Evolutionary conservation across 2,329 filamentous ascomycete species (phyloP), one percentile per base, ranked within the genome.

Genomic region (Stachybotrys chartarum): DNA sequence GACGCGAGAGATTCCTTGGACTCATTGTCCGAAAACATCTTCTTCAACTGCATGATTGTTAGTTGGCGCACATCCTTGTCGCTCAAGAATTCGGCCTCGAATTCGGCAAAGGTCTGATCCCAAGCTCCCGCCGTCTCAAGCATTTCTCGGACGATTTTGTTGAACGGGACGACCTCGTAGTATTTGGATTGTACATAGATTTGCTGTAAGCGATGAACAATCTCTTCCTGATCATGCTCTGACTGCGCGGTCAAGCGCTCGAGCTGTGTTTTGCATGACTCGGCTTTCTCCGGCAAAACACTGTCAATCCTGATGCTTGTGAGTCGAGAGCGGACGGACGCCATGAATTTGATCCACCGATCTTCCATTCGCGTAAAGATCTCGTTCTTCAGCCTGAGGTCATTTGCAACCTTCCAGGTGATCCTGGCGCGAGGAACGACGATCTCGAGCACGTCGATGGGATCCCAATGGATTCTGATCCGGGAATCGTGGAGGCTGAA

Each of bases 381-480:
- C 30, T 96, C 91, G 63, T 99, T 99, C 70, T 96, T 96, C 63
- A 99, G 80, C 61, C 82, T 88, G 51, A 99, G 75, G 67, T 99
- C 94, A 60, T 95, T 89, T 62, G 96, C 93, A 30, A 99, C 94
- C 70, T 97, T 97, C 93, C 95, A 99, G 0, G 93, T 97, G 53
- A 99, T 88, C 55, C 90, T 84, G 30, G 91, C 85, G 55, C 92
- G 83, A 1, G 94, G 94, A 2, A 97, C 94, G 53, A 96, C 87
- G 57, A 99, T 92, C 69, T 99, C 95, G 44, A 97, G 85, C 7
- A 99, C 81, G 61, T 94, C 90, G 56, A 99, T 92, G 0, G 88
- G 83, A 64, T 97, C 94, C 71, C 95, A 96, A 67, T 97, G 93
- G 55, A 99, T 87, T 24, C 91, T 84, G 48, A 99, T 81, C 7